Conservation (phyloP, 495 filamentous ascomycete species). For the Hyaloscypha bicolor region DNA sequence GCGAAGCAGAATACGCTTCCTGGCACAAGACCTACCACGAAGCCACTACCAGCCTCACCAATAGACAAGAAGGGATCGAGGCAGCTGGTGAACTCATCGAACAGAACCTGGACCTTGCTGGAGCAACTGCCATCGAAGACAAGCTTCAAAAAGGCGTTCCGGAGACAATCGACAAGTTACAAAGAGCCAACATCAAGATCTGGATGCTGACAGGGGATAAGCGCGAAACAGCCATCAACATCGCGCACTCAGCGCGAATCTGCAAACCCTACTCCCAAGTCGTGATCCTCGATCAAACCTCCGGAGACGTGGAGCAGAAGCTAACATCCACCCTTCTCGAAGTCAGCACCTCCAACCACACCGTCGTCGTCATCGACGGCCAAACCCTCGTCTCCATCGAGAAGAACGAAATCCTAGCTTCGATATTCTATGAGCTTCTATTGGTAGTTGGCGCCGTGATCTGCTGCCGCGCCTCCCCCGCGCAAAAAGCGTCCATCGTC, state of each 20-base stretch:
- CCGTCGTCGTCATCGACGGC: constrained; percentile 86
- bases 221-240: constrained; percentile 93
- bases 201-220: constrained; percentile 99
- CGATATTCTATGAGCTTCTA: constrained; percentile 77
- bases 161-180: constrained; percentile 78
- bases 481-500: constrained; percentile 86
- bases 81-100: constrained; percentile 78
- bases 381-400: constrained; percentile 76
- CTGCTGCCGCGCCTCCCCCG: constrained; percentile 85
- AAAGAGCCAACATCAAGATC: constrained; percentile 88
- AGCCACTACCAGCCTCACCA: constrained; percentile 80
- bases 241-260: constrained; percentile 81
- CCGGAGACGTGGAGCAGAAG: constrained; percentile 59
- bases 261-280: constrained; percentile 84
- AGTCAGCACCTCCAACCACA: constrained; percentile 63
- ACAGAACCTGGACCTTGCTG: constrained; percentile 75
- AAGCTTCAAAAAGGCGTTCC: constrained; percentile 89
- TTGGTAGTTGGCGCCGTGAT: constrained; percentile 83
- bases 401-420: constrained; percentile 52
- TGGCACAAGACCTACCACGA: constrained; percentile 80
- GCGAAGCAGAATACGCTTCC: constrained; percentile 68
- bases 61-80: constrained; percentile 78
- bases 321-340: constrained; percentile 59
- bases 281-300: constrained; percentile 68
- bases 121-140: constrained; percentile 91